phyloP scores from a whole-genome alignment of 768 basidiomycete species.

The Lactifluus piperatus region DNA sequence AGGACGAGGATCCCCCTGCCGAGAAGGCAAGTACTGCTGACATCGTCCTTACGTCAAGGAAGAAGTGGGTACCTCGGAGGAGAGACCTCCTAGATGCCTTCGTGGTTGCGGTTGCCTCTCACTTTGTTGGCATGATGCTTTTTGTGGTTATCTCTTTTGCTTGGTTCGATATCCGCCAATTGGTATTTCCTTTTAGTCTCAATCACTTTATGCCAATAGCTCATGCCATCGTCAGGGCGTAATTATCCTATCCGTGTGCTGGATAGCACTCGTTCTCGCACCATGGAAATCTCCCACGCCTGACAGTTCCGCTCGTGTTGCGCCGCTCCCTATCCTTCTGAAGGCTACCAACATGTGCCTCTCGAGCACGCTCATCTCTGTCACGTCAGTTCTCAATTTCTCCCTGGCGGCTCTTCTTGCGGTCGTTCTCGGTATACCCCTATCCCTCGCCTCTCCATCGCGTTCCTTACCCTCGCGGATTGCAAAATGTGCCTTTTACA shows the following conservation, averaged over 20 bases:
- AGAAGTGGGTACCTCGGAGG: constrained; percentile 37
- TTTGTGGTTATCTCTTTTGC: constrained; percentile 41
- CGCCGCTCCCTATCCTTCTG: constrained; percentile 41
- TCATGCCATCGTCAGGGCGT: not conserved
- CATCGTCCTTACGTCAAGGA: not conserved
- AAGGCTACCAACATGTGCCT: constrained; percentile 74
- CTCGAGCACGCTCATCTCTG: constrained; percentile 78
- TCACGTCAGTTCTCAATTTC: constrained; percentile 86
- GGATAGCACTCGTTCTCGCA: constrained; percentile 28
- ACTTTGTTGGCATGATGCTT: constrained; percentile 42
- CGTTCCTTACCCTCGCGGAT: constrained; percentile 24
- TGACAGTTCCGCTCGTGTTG: constrained; percentile 21
- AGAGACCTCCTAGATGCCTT: constrained; percentile 50
- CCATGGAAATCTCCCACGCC: constrained; percentile 23
- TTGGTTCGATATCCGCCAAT: constrained; percentile 34
- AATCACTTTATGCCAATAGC: not conserved
- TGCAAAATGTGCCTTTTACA: constrained; percentile 32
- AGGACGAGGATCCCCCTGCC: not conserved
- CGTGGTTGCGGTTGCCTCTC: constrained; percentile 46
- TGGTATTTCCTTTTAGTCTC: constrained; percentile 30
- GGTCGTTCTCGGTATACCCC: constrained; percentile 53
- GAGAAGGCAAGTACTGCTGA: not conserved
- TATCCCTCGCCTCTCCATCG: constrained; percentile 38
- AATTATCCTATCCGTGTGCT: not conserved
- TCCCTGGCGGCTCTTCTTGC: constrained; percentile 74